Conservation (phyloP, 2,329 filamentous ascomycete species). For the Arthrobotrys megalospora region DNA sequence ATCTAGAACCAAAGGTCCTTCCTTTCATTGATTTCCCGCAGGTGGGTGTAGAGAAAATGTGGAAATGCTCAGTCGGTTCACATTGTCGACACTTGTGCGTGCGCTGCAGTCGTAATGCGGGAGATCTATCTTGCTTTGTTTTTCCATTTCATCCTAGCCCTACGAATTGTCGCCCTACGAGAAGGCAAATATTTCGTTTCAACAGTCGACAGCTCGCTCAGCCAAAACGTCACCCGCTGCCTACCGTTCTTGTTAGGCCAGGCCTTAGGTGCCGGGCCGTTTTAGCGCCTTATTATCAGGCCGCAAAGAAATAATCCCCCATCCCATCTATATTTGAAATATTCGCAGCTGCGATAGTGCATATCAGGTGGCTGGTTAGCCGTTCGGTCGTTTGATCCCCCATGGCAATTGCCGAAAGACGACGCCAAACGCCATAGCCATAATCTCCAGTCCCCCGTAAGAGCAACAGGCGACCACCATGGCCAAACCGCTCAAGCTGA, state of each 20-base stretch:
- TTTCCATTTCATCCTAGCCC: not conserved
- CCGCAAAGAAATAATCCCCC: not conserved
- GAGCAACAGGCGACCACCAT: not conserved
- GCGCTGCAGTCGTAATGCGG: not conserved
- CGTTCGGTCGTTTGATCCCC: not conserved
- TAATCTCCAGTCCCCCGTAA: not conserved
- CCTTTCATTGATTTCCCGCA: not conserved
- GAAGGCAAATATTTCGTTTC: not conserved
- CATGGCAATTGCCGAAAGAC: slow-evolving; percentile 10
- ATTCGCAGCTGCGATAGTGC: not conserved
- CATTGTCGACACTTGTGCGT: too few species aligned
- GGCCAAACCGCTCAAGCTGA: not conserved
- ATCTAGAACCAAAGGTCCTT: slow-evolving; percentile 1
- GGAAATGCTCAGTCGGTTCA: not conserved
- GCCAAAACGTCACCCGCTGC: slow-evolving; percentile 15
- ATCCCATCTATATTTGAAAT: slow-evolving; percentile 1
- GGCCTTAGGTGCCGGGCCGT: not conserved
- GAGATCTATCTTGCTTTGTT: not conserved
- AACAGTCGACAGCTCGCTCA: not conserved
- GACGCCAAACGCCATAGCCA: slow-evolving; percentile 3
- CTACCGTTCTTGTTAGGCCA: slow-evolving; percentile 1
- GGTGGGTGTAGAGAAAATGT: not conserved
- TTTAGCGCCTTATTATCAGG: not conserved
- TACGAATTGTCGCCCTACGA: not conserved
- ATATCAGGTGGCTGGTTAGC: slow-evolving; percentile 23